Base-by-base conservation (phyloP, 352 stramenopile genomes). In the Phytophthora palmivora region DNA sequence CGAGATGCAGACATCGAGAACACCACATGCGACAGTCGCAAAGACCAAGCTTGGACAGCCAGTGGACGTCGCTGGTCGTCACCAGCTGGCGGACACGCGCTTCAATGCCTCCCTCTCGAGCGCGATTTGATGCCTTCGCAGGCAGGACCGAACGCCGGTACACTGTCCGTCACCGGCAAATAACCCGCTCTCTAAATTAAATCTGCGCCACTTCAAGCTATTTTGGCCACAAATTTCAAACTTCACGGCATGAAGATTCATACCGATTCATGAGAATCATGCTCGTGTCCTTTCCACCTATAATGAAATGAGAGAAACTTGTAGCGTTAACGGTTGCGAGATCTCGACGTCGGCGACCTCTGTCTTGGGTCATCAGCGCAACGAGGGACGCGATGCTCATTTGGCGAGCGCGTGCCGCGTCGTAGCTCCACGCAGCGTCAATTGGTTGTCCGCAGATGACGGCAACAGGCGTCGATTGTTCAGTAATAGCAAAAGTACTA, bases 11-110 rank as follows among this genome's bases (percentile, higher is more conserved):
- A 28, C 24, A 22, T 43, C 34, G 32, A 51, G 18, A 24, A 50
- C 21, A 33, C 39, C 52, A 58, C 60, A 63, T 68, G 59, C 59
- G 59, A 68, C 60, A 69, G 60, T 69, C 60, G 60, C 60, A 69
- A 47, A 56, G 45, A 46, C 56, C 28, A 44, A 21, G 16, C 24
- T 36, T 26, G 5, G 30, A 14, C 33, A 61, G 22, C 42, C 41
- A 61, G 26, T 61, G 48, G 51, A 43, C 42, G 26, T n/a, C n/a
- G n/a, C n/a, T n/a, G n/a, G n/a, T n/a, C n/a, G n/a, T 67, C 42
- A 61, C 24, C 24, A 9, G 12, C 43, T n/a, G 2, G 22, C 28
- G n/a, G 30, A n/a, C 59, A 57, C 58, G 33, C 47, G n/a, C 41
- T 46, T 28, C 58, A 21, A 7, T 7, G 16, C 16, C 30, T 59